A percentile compares a stretch with the other conserved stretches of the same genome.
Conservation (phyloP, 73 alveolate species). For the Symbiodinium natans region DNA sequence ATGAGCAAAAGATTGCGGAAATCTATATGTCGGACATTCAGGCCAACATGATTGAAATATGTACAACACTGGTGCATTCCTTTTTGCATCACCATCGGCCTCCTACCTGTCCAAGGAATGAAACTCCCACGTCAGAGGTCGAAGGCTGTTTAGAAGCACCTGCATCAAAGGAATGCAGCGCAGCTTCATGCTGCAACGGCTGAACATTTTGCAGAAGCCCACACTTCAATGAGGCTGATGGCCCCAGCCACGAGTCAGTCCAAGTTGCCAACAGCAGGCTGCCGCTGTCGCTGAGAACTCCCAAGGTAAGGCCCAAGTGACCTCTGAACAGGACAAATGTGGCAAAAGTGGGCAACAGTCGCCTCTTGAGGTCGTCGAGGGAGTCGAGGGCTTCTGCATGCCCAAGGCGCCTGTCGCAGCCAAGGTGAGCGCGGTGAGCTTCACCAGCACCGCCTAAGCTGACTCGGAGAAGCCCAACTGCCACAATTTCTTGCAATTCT, state of each 20-base stretch:
- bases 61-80: no score
- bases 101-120: not conserved
- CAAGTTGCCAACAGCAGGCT: conserved; percentile 53
- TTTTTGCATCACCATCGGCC: no score
- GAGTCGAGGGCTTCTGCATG: not conserved
- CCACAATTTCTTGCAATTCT: no score
- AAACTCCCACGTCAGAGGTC: conserved; percentile 43
- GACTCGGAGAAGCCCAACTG: not conserved
- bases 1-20: no score
- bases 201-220: not conserved
- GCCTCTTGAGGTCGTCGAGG: no score
- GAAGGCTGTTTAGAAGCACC: conserved; percentile 71
- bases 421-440: conserved; percentile 34
- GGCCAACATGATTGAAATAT: no score
- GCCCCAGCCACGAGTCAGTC: not conserved
- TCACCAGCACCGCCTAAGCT: conserved; percentile 45
- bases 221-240: not conserved
- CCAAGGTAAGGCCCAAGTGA: conserved; percentile 59
- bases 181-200: not conserved
- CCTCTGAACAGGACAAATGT: not conserved
- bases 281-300: conserved; percentile 91
- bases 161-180: not conserved
- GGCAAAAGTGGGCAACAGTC: no score
- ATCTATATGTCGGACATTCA: no score
- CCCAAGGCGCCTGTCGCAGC: conserved; percentile 42